Percentiles rank a stretch among this genome's conserved stretches.
phyloP scores from a whole-genome alignment of 177 flowering plant genomes.

The Vitis hybrid region DNA sequence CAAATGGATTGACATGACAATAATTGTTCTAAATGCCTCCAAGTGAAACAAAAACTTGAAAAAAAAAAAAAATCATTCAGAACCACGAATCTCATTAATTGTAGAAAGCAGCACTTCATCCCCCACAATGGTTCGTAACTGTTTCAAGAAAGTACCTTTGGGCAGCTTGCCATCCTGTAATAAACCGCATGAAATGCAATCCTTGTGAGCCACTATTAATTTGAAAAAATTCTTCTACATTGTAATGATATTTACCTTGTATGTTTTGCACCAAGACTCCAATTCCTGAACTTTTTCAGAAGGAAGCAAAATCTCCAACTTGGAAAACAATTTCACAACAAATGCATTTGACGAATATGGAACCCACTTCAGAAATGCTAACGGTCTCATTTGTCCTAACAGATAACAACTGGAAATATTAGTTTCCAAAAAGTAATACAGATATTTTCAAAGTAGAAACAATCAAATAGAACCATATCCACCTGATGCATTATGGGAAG shows the following conservation, averaged over 20 bases:
- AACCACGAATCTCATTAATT: constrained; percentile 34
- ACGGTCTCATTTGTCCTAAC: constrained; percentile 11
- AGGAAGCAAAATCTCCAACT: constrained; percentile 34
- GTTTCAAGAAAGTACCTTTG: constrained; percentile 38
- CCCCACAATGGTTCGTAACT: constrained; percentile 37
- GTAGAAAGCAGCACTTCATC: constrained; percentile 35
- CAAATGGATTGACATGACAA: constrained; percentile 2
- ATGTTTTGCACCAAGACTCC: constrained; percentile 20
- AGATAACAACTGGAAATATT: neutral
- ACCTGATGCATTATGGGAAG: constrained; percentile 26
- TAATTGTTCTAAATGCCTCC: neutral
- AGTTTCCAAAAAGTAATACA: neutral
- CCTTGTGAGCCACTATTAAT: neutral
- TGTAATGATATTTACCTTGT: constrained; percentile 27
- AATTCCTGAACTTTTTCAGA: constrained; percentile 22
- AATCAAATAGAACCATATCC: neutral
- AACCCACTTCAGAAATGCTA: constrained; percentile 1
- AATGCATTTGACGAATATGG: constrained; percentile 13
- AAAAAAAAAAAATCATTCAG: constrained; percentile 13
- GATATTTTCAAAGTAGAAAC: neutral
- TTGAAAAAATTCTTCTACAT: neutral
- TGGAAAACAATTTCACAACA: constrained; percentile 31
- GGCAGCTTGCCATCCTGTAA: constrained; percentile 44
- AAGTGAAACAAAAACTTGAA: neutral
- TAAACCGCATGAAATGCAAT: neutral